Evolutionary conservation across 75 land plant genomes (phyloP), one percentile per base, ranked within the genome.

Genomic region (Selaginella moellendorffii): DNA sequence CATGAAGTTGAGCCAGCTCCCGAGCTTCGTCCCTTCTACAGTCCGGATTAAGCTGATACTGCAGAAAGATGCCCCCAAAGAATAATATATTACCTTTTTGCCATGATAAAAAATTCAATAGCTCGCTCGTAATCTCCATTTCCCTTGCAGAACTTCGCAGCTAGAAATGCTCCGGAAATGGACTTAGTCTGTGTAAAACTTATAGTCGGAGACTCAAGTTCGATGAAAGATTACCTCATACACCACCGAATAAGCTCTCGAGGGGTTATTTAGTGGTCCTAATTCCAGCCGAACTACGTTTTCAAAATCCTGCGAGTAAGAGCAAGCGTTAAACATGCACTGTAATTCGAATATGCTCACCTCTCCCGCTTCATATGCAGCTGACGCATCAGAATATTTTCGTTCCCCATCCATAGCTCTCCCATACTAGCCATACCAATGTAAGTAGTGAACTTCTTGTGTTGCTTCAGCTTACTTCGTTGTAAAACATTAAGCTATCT

Each of bases 61-160:
- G 46, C 46, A 36, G 10, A 36, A 5, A 36, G 10, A 36, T 14
- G 46, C 46, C 14, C 46, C 5, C 14, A 14, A 53, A 66, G 25
- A 20, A 17, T 24, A 8, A 10, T 0, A 46, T 12, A 1, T 28
- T 52, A 74, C 76, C 71, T 75, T n/a, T 59, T 70, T 59, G 73
- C 66, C 56, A 75, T 56, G 25, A 70, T 65, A 29, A 75, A 54
- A 65, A 75, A 75, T 29, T 75, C 77, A 23, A 75, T 75, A 2
- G 77, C 77, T 58, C 30, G 60, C 31, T 31, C 68, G 59, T 70
- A 75, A 30, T 75, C 71, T 14, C 77, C 77, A 59, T 18, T 27
- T 52, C 24, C 65, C 52, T 75, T 75, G 58, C 73, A 69, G 54
- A 26, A 70, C 68, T 65, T 61, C 51, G 72, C 62, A 22, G 64